Evolutionary conservation across 2,329 filamentous ascomycete species (phyloP).

Genomic region (Fusarium sp.): DNA sequence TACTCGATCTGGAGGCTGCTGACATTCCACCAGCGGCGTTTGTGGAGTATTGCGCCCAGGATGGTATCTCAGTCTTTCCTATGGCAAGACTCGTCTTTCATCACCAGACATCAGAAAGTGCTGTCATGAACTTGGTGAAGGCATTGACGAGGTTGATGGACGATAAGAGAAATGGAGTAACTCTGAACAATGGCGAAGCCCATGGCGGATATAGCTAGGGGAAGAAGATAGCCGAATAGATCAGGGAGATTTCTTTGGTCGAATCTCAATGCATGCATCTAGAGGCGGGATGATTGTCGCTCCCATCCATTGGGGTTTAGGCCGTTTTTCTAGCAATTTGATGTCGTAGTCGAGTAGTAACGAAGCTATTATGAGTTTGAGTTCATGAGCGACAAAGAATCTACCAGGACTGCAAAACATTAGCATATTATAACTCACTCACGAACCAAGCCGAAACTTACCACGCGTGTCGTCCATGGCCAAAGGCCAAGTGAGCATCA

Average conservation of each 20-base stretch:
- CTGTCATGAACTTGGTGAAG: constrained; percentile 21
- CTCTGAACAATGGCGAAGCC: constrained; percentile 13
- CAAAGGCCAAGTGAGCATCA: constrained; percentile 65
- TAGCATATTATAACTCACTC: not conserved
- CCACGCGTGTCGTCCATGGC: constrained; percentile 68
- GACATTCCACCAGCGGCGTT: constrained; percentile 41
- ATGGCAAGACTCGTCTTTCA: constrained; percentile 39
- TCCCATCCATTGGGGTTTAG: constrained; percentile 60
- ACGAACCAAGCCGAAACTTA: constrained; percentile 30
- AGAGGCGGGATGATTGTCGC: constrained; percentile 54
- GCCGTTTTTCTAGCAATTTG: constrained; percentile 55
- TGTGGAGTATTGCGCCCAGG: constrained; percentile 34
- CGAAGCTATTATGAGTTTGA: constrained; percentile 67
- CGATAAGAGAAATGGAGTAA: constrained; percentile 18
- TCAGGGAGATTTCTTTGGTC: constrained; percentile 21
- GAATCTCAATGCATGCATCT: constrained; percentile 47
- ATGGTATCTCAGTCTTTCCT: constrained; percentile 27
- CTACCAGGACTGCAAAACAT: constrained; percentile 58
- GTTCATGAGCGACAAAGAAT: constrained; percentile 68
- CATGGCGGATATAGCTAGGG: constrained; percentile 27
- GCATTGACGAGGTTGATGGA: constrained; percentile 32
- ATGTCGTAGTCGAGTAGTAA: constrained; percentile 67
- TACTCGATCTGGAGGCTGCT: constrained; percentile 39
- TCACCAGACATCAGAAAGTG: constrained; percentile 36
- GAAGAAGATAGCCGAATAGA: not conserved